phyloP scores from a whole-genome alignment of 768 basidiomycete species.

The Fibroporia radiculosa region DNA sequence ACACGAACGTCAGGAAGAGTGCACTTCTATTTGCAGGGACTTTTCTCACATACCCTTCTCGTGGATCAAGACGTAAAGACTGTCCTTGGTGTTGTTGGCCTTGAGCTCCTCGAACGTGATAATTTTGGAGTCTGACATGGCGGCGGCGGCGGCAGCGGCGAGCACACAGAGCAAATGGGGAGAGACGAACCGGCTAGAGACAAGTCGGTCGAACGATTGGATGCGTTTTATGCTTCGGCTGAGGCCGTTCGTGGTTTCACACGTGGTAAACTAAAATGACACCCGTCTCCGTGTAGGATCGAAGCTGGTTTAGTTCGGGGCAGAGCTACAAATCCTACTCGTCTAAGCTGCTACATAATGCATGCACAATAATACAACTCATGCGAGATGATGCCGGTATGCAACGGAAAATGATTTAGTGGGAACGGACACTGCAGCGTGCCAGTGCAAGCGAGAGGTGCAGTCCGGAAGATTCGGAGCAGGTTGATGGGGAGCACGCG shows the following conservation, averaged over 20 bases:
- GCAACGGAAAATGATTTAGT: too few species aligned
- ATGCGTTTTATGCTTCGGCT: conserved; percentile 6
- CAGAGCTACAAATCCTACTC: too few species aligned
- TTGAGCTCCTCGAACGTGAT: conserved; percentile 73
- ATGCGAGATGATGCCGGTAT: too few species aligned
- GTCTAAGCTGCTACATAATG: too few species aligned
- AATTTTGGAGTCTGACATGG: conserved; percentile 36
- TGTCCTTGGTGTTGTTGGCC: conserved; percentile 64
- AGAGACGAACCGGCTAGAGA: conserved; percentile 10
- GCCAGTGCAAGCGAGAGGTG: too few species aligned
- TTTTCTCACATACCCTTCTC: conserved; percentile 57
- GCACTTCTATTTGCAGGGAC: conserved; percentile 8
- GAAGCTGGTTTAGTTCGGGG: too few species aligned
- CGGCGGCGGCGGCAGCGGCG: conserved; percentile 13
- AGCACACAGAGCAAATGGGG: conserved; percentile 9
- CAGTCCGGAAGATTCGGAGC: too few species aligned
- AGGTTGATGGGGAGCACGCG: too few species aligned
- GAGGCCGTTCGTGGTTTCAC: conserved; percentile 2
- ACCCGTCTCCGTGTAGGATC: too few species aligned
- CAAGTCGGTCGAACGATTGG: conserved; percentile 1
- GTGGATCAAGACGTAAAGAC: conserved; percentile 75
- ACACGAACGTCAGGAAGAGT: conserved; percentile 7
- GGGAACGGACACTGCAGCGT: too few species aligned
- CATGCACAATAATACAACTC: too few species aligned
- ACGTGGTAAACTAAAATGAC: conserved; percentile 3